phyloP scores from a whole-genome alignment of 83 land plant species.

The Larix sibirica region DNA sequence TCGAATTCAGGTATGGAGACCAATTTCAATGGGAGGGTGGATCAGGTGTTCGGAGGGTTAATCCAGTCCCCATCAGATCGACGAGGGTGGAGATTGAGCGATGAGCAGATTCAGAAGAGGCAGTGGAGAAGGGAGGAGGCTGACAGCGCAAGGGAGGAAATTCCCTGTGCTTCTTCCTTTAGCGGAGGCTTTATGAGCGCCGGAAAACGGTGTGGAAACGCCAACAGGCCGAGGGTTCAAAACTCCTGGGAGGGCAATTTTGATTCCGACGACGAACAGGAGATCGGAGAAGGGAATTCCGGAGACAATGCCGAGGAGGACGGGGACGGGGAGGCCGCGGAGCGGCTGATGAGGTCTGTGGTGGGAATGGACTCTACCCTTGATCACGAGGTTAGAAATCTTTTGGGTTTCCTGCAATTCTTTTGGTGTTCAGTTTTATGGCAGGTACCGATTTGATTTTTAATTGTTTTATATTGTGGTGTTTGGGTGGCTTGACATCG shows the following conservation, averaged over 20 bases:
- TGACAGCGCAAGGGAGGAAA: slow-evolving; percentile 13
- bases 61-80: slow-evolving; percentile 3
- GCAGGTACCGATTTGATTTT: not conserved
- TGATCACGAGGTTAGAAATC: slow-evolving; percentile 46
- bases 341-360: slow-evolving; percentile 27
- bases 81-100: slow-evolving; percentile 49
- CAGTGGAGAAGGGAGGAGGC: slow-evolving; percentile 46
- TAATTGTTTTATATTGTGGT: not conserved
- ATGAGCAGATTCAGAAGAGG: slow-evolving; percentile 43
- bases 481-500: not conserved
- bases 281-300: not conserved
- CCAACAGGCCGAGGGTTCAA: slow-evolving; percentile 21
- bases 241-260: slow-evolving; percentile 24
- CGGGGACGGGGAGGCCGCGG: slow-evolving; percentile 29
- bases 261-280: slow-evolving; percentile 19
- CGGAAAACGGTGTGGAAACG: not conserved
- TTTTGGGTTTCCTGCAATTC: not conserved
- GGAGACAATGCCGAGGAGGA: not conserved
- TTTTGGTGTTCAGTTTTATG: not conserved
- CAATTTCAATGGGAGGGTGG: slow-evolving; percentile 49
- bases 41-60: slow-evolving; percentile 55
- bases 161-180: slow-evolving; percentile 18
- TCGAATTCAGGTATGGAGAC: slow-evolving; percentile 13
- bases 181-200: not conserved
- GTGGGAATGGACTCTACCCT: slow-evolving; percentile 61